Conservation (phyloP, 805 yeast species). For the Debaryomyces maramus region DNA sequence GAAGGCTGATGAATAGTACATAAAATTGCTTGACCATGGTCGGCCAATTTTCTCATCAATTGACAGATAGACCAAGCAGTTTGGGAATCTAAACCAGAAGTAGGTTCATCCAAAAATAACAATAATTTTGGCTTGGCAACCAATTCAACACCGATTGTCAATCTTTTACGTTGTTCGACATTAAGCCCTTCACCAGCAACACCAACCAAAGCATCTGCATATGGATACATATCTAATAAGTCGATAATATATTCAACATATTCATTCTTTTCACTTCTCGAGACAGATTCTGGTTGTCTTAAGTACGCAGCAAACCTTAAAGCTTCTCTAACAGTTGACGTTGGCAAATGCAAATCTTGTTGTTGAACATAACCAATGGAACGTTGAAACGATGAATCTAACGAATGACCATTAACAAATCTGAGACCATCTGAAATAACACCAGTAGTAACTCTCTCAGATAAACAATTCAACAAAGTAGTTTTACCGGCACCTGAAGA, state of each 20-base stretch:
- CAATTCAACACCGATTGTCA: constrained; percentile 43
- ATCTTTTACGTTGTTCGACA: constrained; percentile 42
- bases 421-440: constrained; percentile 63
- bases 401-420: constrained; percentile 64
- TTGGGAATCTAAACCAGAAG: constrained; percentile 45
- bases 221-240: constrained; percentile 64
- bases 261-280: constrained; percentile 57
- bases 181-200: constrained; percentile 63
- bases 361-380: constrained; percentile 82
- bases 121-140: constrained; percentile 41
- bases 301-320: constrained; percentile 67
- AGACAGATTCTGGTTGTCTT: constrained; percentile 63
- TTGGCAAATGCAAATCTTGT: constrained; percentile 71
- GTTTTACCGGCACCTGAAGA: constrained; percentile 89
- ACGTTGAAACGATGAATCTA: constrained; percentile 68
- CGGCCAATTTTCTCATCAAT: constrained; percentile 40
- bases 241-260: constrained; percentile 71
- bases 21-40: constrained; percentile 42
- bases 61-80: constrained; percentile 45
- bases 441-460: constrained; percentile 71
- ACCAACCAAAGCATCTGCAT: constrained; percentile 81
- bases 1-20: constrained; percentile 85
- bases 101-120: constrained; percentile 43
- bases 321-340: constrained; percentile 74
- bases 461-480: constrained; percentile 68